Base-by-base conservation (phyloP, 2,329 filamentous ascomycete genomes). In the Penicillium fuscoglaucum region DNA sequence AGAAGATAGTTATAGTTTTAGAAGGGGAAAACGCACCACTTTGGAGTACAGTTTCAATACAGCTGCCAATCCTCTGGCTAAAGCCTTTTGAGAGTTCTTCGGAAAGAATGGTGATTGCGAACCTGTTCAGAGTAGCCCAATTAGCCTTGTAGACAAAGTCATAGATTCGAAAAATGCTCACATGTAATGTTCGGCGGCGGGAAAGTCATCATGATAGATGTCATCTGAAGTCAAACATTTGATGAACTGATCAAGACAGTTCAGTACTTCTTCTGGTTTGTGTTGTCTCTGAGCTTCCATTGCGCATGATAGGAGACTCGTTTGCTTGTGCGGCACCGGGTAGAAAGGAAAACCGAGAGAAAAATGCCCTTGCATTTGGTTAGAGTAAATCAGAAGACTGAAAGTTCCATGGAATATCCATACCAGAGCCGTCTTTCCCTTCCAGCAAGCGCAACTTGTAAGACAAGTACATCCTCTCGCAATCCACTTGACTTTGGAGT, bases 261-360 rank as follows among this genome's bases (percentile, higher is more conserved):
- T 39, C 10, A 60, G 15, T 13, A 87, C 84, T 61, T 88, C 85
- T 0, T 78, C 61, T 51, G 83, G 86, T 60, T 91, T 84, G 0
- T 86, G 85, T 0, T 79, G 78, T 61, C 85, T 80, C 50, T 92
- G 87, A 3, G 91, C 89, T 71, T 96, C 91, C 29, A 91, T 77
- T 24, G 91, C 84, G 66, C 92, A 96, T 1, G 91, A 90, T 63
- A 93, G 91, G 0, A 97, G 33, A 83, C 31, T 24, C 10, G 24
- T 8, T 44, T 57, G 47, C 31, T 57, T 57, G 9, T 57, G 21
- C 2, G 31, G 26, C n/a, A 52, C 40, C 1, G 54, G 39, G 1
- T 52, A 9, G 2, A 5, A 12, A 21, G 47, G 40, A 26, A 57
- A 57, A 1, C 48, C 47, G 31, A 52, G 29, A 24, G 17, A 13